Evolutionary conservation across 2,329 filamentous ascomycete genomes (phyloP), one percentile per base, ranked within the genome.

Genomic region (Ascochyta fabae): DNA sequence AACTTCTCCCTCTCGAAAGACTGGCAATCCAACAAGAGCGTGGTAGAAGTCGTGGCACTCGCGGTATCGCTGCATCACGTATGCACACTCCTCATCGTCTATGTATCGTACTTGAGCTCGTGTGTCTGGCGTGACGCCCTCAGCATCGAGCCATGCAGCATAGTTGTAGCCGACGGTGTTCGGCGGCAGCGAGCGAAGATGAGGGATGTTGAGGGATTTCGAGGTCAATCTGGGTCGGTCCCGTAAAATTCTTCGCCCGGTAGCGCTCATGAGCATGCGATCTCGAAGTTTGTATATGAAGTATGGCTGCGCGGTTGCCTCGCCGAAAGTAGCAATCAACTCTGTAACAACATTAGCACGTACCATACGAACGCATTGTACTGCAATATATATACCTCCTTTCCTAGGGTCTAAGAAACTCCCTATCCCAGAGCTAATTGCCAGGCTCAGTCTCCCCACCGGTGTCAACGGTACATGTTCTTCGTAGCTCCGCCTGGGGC

Each of bases 31-130:
- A 0, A 93, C 96, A 48, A 99, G 81, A 0, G 95, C 94, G 76
- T 99, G 95, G 79, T 96, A 97, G 77, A 99, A 97, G 75, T 99
- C 95, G 76, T 99, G 95, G 64, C 90, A 96, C 78, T 99, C 95
- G 59, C 95, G 88, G 77, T 99, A 99, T 49, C 95, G 87, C 80
- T 98, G 95, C 90, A 99, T 96, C 16, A 98, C 95, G 79, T 98
- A 99, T 33, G 95, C 95, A 74, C 93, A 96, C 78, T 99, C 95
- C 66, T 90, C 88, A 72, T 98, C 88, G 75, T 98, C 93, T 59
- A 99, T 92, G 79, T 96, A 98, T 48, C 90, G 86, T 36, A 99
- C 95, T 2, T 77, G 75, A 36, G 88, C 82, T 41, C 95, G 87
- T 6, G 94, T 96, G 75, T 99, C 95, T 1, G 95, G 95, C 8